Base-by-base conservation (phyloP, 192 early-diverging fungal genomes). In the Linnemannia schmuckeri region DNA sequence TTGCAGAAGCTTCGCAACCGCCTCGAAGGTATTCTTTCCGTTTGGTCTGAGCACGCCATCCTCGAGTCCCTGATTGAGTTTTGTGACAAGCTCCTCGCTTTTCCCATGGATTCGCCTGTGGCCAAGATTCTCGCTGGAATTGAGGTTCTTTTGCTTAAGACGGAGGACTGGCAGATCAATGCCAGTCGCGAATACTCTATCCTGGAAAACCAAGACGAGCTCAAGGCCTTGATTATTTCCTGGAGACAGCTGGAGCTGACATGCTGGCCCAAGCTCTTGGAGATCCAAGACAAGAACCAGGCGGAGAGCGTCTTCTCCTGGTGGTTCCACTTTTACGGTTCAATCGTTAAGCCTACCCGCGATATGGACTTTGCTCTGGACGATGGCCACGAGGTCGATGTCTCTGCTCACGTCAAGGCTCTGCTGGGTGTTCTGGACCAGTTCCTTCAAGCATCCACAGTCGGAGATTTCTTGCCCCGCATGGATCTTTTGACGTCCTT, bases 211-310 rank as follows among this genome's bases (percentile, higher is more conserved):
- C 92, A 94, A 72, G 93, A 95, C 12, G 93, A 94, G 18, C 89
- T 97, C 1, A 93, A 93, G 4, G 44, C 74, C 6, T 80, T 97
- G 70, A 97, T 99, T 63, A 92, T 99, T 1, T 89, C 91, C 30
- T 99, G 99, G 99, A 91, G 99, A 73, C 96, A 97, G 89, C 82
- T 95, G 6, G 99, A 99, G 88, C 90, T 99, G 30, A 93, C 94
- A 68, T 91, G 94, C 74, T 99, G 99, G 99, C 94, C 94, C 47
- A 94, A 97, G 47, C 79, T 99, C 46, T 89, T 99, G 79, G 90
- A 91, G 41, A 91, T 95, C 46, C 96, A 99, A 90, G 96, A 98
- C 66, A 91, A 93, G 63, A 91, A 91, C 74, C 90, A 90, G 72
- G 90, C 92, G 24, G 88, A 92, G 38, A 89, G 90, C n/a, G 93